Percentiles rank a stretch among this genome's conserved stretches.
phyloP scores from a whole-genome alignment of 495 filamentous ascomycete genomes.

The Penicillium desertorum region DNA sequence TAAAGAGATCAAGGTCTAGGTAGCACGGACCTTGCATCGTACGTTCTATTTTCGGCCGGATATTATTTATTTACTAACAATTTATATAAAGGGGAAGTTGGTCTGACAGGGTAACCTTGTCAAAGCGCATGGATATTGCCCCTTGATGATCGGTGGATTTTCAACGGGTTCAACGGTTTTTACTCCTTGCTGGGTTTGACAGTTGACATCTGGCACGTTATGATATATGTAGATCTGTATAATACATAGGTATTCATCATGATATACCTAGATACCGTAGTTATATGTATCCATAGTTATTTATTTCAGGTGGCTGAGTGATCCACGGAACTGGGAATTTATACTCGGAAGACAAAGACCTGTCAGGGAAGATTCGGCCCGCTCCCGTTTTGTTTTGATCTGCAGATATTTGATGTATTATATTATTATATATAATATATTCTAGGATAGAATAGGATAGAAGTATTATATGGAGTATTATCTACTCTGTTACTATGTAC shows the following conservation, averaged over 20 bases:
- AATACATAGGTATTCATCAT: too few species aligned
- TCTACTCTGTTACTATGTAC: neutral
- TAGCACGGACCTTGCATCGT: constrained; percentile 15
- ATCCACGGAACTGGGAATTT: constrained; percentile 5
- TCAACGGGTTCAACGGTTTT: neutral
- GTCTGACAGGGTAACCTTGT: constrained; percentile 7
- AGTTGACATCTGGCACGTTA: constrained; percentile 6
- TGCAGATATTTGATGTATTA: neutral
- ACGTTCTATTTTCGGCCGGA: constrained; percentile 4
- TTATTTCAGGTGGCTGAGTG: neutral
- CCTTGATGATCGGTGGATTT: neutral
- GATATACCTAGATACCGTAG: too few species aligned
- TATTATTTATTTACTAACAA: too few species aligned
- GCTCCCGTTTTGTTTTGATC: constrained; percentile 22
- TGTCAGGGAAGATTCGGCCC: constrained; percentile 34
- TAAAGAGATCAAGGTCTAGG: neutral
- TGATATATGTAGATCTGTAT: neutral
- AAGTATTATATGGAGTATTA: too few species aligned
- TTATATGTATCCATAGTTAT: too few species aligned
- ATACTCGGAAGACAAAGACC: constrained; percentile 16
- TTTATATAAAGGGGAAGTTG: too few species aligned
- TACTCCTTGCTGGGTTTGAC: neutral
- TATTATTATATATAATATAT: neutral
- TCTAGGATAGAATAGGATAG: too few species aligned
- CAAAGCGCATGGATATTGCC: neutral